Evolutionary conservation across 768 basidiomycete genomes (phyloP).

Genomic region (Fomitopsis pulvina): DNA sequence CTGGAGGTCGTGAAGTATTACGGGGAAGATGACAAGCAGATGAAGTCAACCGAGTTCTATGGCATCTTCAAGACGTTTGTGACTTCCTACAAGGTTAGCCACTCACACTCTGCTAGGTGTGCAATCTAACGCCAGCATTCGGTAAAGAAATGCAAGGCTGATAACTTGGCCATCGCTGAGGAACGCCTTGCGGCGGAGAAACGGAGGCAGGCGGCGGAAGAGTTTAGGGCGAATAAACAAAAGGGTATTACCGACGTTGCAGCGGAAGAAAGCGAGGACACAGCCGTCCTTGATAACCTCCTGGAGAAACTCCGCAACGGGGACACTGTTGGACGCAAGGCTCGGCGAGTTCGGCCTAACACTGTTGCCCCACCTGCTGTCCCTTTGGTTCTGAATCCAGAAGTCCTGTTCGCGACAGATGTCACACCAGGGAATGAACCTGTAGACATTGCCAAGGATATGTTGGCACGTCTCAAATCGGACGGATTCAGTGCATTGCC

Average conservation of each 20-base stretch:
- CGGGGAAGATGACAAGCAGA: conserved; percentile 87
- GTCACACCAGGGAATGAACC: conserved; percentile 33
- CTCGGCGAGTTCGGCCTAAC: conserved; percentile 42
- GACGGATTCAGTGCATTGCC: conserved; percentile 26
- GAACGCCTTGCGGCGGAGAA: conserved; percentile 62
- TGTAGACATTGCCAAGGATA: conserved; percentile 60
- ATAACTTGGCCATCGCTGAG: conserved; percentile 71
- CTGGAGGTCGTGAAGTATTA: conserved; percentile 84
- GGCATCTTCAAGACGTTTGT: conserved; percentile 96
- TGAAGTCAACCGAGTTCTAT: conserved; percentile 89
- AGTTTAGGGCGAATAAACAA: conserved; percentile 49
- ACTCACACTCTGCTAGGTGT: not conserved
- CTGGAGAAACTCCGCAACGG: conserved; percentile 70
- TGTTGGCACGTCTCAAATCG: conserved; percentile 69
- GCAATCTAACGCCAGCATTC: not conserved
- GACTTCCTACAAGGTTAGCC: conserved; percentile 77
- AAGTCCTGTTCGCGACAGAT: conserved; percentile 22
- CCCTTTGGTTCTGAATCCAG: conserved; percentile 29
- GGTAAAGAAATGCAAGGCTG: conserved; percentile 75
- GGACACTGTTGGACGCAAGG: conserved; percentile 51
- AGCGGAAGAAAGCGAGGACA: conserved; percentile 45
- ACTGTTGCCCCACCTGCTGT: conserved; percentile 25
- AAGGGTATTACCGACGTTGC: conserved; percentile 36
- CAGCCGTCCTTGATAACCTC: conserved; percentile 56
- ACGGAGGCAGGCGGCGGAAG: conserved; percentile 62